Conservation (phyloP, 1,139 yeast species). For the Insectozyma bohioensis region DNA sequence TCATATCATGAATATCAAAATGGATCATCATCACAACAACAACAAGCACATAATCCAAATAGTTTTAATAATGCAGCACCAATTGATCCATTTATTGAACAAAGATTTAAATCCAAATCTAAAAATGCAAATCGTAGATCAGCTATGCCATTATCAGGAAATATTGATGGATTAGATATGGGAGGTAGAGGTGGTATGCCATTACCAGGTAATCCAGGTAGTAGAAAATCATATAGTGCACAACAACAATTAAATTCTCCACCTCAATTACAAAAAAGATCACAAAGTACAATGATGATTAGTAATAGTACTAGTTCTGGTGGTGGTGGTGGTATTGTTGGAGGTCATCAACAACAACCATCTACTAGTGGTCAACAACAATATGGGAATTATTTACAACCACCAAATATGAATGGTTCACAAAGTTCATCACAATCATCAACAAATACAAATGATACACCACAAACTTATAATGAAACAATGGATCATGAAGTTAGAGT, state of each 20-base stretch:
- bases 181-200: slow-evolving; percentile 58
- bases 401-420: slow-evolving; percentile 29
- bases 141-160: slow-evolving; percentile 34
- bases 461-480: slow-evolving; percentile 25
- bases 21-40: too few relatives aligned
- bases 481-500: slow-evolving; percentile 13
- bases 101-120: slow-evolving; percentile 25
- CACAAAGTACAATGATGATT: slow-evolving; percentile 8
- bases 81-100: slow-evolving; percentile 29
- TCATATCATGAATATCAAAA: too few relatives aligned
- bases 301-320: slow-evolving; percentile 1
- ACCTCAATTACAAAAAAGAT: slow-evolving; percentile 8
- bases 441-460: slow-evolving; percentile 29
- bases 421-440: slow-evolving; percentile 29
- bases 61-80: slow-evolving; percentile 20
- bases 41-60: slow-evolving; percentile 10
- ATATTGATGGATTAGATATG: slow-evolving; percentile 40
- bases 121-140: slow-evolving; percentile 39
- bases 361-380: slow-evolving; percentile 5
- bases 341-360: slow-evolving; percentile 16
- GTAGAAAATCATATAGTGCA: slow-evolving; percentile 18
- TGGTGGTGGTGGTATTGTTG: slow-evolving; percentile 3
- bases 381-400: slow-evolving; percentile 17
- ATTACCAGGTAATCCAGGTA: slow-evolving; percentile 26
- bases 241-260: slow-evolving; percentile 9